phyloP scores from a whole-genome alignment of 2,329 filamentous ascomycete genomes.

The Nemania serpens region DNA sequence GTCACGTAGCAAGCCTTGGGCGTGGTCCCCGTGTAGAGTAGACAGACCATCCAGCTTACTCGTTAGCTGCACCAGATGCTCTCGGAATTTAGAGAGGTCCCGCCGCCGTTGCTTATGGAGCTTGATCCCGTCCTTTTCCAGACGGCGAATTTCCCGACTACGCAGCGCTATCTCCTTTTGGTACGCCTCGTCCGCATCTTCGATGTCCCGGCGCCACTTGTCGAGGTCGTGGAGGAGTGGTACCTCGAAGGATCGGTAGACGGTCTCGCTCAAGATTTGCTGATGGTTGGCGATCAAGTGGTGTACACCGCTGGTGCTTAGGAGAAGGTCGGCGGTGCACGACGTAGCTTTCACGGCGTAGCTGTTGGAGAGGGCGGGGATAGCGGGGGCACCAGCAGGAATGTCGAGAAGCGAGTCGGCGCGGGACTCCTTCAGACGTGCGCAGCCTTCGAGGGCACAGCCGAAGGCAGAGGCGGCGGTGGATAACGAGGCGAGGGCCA shows the following conservation, averaged over 20 bases:
- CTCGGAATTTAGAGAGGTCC: slow-evolving; percentile 65
- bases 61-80: slow-evolving; percentile 67
- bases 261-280: slow-evolving; percentile 70
- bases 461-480: slow-evolving; percentile 67
- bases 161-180: slow-evolving; percentile 58
- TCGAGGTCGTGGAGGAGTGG: slow-evolving; percentile 72
- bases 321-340: slow-evolving; percentile 66
- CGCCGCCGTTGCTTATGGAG: slow-evolving; percentile 63
- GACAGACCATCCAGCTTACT: slow-evolving; percentile 66
- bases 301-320: slow-evolving; percentile 67
- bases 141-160: slow-evolving; percentile 63
- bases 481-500: slow-evolving; percentile 64
- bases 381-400: slow-evolving; percentile 24
- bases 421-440: slow-evolving; percentile 69
- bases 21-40: slow-evolving; percentile 62
- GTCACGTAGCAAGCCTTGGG: slow-evolving; percentile 63
- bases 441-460: slow-evolving; percentile 67
- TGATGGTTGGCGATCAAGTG: slow-evolving; percentile 72
- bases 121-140: slow-evolving; percentile 69
- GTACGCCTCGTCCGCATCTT: slow-evolving; percentile 68
- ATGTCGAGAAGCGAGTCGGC: slow-evolving; percentile 57
- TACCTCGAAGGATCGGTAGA: slow-evolving; percentile 71
- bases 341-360: slow-evolving; percentile 52
- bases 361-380: slow-evolving; percentile 41
- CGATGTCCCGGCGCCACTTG: slow-evolving; percentile 65